These are phyloP conservation scores for Neofusicoccum ribis DNA, from an alignment of 2,329 filamentous ascomycete genomes.

Conservation along the genomic window DNA sequence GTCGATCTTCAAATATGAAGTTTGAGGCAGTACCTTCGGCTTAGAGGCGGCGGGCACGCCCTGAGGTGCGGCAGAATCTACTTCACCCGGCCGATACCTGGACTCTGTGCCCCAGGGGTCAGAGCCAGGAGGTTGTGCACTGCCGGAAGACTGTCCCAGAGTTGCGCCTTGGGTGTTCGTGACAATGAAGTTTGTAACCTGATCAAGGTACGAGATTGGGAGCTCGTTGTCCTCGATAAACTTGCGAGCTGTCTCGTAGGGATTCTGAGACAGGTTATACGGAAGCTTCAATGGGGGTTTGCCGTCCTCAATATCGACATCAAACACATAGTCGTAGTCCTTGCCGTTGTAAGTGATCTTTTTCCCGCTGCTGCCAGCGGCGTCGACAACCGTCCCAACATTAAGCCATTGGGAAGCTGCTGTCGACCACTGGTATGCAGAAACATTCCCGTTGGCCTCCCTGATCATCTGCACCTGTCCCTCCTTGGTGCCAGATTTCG, in stretches of 20 bases:
- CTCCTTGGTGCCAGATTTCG: conserved; percentile 87
- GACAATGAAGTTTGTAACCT: conserved; percentile 89
- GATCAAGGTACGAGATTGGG: conserved; percentile 82
- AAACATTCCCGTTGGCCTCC: conserved; percentile 77
- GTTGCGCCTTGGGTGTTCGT: conserved; percentile 86
- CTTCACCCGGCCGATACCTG: conserved; percentile 74
- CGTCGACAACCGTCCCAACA: conserved; percentile 92
- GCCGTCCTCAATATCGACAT: conserved; percentile 93
- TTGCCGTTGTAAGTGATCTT: conserved; percentile 70
- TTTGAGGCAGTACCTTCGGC: conserved; percentile 72
- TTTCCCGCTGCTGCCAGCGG: conserved; percentile 74
- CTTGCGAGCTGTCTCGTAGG: conserved; percentile 86
- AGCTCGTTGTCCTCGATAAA: conserved; percentile 90
- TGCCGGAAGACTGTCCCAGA: conserved; percentile 60
- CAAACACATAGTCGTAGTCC: conserved; percentile 94
- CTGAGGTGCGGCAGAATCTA: conserved; percentile 37
- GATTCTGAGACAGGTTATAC: conserved; percentile 88
- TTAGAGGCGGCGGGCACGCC: conserved; percentile 39
- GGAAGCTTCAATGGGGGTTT: conserved; percentile 92
- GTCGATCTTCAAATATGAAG: conserved; percentile 74
- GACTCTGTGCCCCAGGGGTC: conserved; percentile 79
- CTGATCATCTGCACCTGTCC: conserved; percentile 92
- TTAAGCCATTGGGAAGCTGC: conserved; percentile 70
- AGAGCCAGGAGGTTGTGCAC: conserved; percentile 52
- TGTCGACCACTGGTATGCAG: conserved; percentile 84